These are phyloP conservation scores for Pestalotiopsis fici DNA, from an alignment of 2,329 filamentous ascomycete genomes.

Conservation along the genomic window DNA sequence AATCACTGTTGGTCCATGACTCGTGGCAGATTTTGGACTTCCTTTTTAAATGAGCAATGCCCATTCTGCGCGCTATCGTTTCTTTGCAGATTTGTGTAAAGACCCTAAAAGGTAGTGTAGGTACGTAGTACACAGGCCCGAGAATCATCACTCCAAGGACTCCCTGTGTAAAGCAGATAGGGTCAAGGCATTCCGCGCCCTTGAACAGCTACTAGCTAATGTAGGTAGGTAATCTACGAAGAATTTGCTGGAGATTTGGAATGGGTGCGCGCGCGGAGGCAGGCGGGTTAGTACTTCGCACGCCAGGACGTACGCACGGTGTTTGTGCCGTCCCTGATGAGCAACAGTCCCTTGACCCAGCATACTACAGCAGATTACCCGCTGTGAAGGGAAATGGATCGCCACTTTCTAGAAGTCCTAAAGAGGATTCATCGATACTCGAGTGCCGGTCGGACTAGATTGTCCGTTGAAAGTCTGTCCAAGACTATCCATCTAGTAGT, in stretches of 20 bases:
- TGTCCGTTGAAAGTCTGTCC: neutral
- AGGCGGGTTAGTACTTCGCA: neutral
- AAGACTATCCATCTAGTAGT: too few relatives aligned
- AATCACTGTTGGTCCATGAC: too few relatives aligned
- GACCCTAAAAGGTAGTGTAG: too few relatives aligned
- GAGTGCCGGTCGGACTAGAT: neutral
- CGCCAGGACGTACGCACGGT: neutral
- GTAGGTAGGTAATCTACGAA: neutral
- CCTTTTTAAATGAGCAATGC: too few relatives aligned
- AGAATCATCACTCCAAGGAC: neutral
- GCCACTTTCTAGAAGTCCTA: neutral
- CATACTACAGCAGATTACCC: neutral
- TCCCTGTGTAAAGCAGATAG: too few relatives aligned
- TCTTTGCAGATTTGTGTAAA: too few relatives aligned
- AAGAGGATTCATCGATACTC: neutral
- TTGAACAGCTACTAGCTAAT: neutral
- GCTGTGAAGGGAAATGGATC: neutral
- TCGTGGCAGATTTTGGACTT: too few relatives aligned
- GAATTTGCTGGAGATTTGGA: neutral
- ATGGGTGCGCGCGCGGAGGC: neutral
- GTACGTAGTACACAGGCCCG: neutral
- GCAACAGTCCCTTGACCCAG: neutral
- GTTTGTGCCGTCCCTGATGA: too few relatives aligned
- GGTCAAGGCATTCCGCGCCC: neutral
- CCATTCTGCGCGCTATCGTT: too few relatives aligned